Evolutionary conservation across 1,139 yeast genomes (phyloP).

Genomic region (Saccharomyces pastorianus): DNA sequence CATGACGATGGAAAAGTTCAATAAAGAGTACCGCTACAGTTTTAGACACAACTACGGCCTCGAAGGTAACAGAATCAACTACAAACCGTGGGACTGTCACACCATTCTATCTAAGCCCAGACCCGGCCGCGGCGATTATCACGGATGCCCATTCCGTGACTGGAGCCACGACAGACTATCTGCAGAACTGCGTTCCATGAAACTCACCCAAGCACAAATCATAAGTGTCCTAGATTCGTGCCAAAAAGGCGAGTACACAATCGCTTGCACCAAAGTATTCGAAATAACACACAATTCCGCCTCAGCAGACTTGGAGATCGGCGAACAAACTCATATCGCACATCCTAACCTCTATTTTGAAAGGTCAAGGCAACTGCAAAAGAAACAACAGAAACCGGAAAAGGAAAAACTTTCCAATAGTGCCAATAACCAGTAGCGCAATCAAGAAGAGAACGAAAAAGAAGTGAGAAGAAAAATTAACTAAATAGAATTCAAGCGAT

Average conservation of each 20-base stretch:
- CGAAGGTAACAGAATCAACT: conserved; percentile 82
- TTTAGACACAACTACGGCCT: conserved; percentile 84
- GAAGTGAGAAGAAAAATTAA: background rate
- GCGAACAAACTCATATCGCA: conserved; percentile 50
- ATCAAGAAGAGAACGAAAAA: background rate
- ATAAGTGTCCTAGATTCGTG: conserved; percentile 60
- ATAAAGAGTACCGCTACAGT: conserved; percentile 81
- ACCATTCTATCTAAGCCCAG: conserved; percentile 65
- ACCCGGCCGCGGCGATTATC: conserved; percentile 65
- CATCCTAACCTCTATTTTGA: conserved; percentile 90
- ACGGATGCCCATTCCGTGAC: conserved; percentile 92
- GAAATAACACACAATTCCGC: conserved; percentile 47
- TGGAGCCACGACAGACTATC: conserved; percentile 54
- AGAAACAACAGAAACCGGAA: conserved; percentile 23
- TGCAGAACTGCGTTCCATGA: conserved; percentile 52
- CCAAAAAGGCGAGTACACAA: conserved; percentile 58
- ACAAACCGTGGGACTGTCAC: conserved; percentile 79
- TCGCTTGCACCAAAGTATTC: conserved; percentile 85
- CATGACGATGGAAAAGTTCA: conserved; percentile 64
- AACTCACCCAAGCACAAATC: conserved; percentile 55
- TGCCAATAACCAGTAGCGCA: background rate
- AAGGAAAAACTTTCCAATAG: conserved; percentile 2
- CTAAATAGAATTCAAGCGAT: background rate
- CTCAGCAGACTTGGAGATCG: conserved; percentile 36
- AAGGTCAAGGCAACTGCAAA: conserved; percentile 41